phyloP scores from a whole-genome alignment of 495 filamentous ascomycete genomes.

The Neurospora tetrasperma region DNA sequence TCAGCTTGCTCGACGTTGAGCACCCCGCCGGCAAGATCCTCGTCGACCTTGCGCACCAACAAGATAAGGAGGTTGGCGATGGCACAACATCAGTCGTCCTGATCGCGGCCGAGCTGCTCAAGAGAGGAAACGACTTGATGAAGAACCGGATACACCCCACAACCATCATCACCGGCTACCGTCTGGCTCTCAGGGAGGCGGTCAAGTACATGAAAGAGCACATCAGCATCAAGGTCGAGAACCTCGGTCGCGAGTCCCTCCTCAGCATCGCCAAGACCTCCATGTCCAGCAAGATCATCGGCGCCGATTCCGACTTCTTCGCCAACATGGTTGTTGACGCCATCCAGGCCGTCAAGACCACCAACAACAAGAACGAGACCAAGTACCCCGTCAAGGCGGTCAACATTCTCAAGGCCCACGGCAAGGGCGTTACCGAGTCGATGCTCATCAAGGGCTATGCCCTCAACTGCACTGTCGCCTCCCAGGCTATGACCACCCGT shows the following conservation, averaged over 20 bases:
- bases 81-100: conserved; percentile 97
- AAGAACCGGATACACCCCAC: conserved; percentile 99
- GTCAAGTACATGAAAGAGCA: conserved; percentile 99
- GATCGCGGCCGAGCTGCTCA: conserved; percentile 90
- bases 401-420: conserved; percentile 96
- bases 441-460: conserved; percentile 93
- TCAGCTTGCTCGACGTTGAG: conserved; percentile 89
- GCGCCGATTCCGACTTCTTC: conserved; percentile 92
- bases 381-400: conserved; percentile 99
- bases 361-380: conserved; percentile 76
- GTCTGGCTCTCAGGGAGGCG: conserved; percentile 88
- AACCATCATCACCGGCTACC: conserved; percentile 97
- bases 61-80: conserved; percentile 98
- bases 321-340: conserved; percentile 94
- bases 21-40: conserved; percentile 98
- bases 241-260: conserved; percentile 77
- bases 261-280: conserved; percentile 96
- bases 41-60: conserved; percentile 93
- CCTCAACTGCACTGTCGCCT: conserved; percentile 96
- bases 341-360: conserved; percentile 88
- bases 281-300: conserved; percentile 99
- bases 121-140: conserved; percentile 93
- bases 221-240: conserved; percentile 87
- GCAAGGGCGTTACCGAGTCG: conserved; percentile 82
- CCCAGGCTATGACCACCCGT: conserved; percentile 93